Conservation (phyloP, 805 yeast genomes). For the Pichia thaimueangensis region DNA sequence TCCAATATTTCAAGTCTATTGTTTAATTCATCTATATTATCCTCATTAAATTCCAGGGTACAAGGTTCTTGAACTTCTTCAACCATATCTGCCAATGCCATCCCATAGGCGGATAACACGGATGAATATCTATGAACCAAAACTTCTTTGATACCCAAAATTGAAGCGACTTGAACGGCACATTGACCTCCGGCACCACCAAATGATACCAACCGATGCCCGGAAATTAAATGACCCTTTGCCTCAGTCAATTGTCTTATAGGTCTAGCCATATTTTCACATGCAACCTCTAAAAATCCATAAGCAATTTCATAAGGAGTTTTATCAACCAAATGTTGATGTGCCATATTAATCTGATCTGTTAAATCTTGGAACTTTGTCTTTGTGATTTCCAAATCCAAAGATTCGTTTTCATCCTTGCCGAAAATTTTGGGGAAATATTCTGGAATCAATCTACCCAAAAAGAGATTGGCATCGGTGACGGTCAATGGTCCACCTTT, state of each 20-base stretch:
- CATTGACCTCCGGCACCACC: constrained; percentile 97
- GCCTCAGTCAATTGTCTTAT: constrained; percentile 81
- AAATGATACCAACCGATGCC: constrained; percentile 72
- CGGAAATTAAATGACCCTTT: constrained; percentile 60
- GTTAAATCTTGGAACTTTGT: constrained; percentile 50
- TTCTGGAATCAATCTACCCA: constrained; percentile 69
- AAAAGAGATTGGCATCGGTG: constrained; percentile 73
- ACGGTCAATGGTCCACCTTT: constrained; percentile 81
- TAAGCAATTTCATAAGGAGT: constrained; percentile 65
- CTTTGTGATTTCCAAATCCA: constrained; percentile 50
- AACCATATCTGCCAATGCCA: constrained; percentile 80
- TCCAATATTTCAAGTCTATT: constrained; percentile 41
- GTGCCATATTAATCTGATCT: constrained; percentile 46
- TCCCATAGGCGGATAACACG: constrained; percentile 81
- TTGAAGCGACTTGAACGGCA: constrained; percentile 69
- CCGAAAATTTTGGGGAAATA: constrained; percentile 81
- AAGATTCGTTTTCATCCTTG: constrained; percentile 64
- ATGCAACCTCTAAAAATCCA: constrained; percentile 79
- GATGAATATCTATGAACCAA: constrained; percentile 79
- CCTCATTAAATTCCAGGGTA: constrained; percentile 35
- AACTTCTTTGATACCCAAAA: constrained; percentile 61
- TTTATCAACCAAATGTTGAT: constrained; percentile 35
- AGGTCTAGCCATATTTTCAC: constrained; percentile 88
- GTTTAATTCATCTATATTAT: constrained; percentile 31
- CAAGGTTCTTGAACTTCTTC: constrained; percentile 75